phyloP scores from a whole-genome alignment of 495 filamentous ascomycete species.

The Penicillium soppii region DNA sequence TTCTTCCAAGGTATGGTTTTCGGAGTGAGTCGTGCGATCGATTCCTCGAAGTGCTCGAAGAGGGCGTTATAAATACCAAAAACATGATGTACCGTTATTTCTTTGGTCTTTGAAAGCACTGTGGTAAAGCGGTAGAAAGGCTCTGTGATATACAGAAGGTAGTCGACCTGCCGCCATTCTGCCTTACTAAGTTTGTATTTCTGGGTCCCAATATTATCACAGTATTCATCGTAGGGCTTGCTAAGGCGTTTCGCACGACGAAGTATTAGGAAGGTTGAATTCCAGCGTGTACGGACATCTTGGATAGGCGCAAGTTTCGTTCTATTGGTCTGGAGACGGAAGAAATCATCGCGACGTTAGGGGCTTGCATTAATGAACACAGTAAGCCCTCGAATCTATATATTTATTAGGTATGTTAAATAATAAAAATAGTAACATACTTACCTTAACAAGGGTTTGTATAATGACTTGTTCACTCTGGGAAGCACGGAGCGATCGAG shows the following conservation, averaged over 20 bases:
- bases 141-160: conserved; percentile 12
- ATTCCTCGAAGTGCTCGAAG: conserved; percentile 8
- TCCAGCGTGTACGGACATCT: conserved; percentile 17
- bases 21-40: background rate
- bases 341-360: conserved; percentile 9
- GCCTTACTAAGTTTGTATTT: conserved; percentile 7
- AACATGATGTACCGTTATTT: conserved; percentile 16
- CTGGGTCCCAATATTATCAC: background rate
- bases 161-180: conserved; percentile 22
- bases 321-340: conserved; percentile 5
- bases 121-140: conserved; percentile 15
- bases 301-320: conserved; percentile 20
- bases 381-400: conserved; percentile 12
- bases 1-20: conserved; percentile 12
- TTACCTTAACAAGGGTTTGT: conserved; percentile 14
- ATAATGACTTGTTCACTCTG: conserved; percentile 6
- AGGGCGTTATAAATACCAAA: conserved; percentile 20
- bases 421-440: background rate
- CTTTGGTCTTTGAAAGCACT: conserved; percentile 12
- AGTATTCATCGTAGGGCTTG: conserved; percentile 11
- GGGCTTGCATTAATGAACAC: conserved; percentile 17
- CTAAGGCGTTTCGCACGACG: conserved; percentile 11
- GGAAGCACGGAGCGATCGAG: background rate
- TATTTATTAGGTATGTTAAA: background rate
- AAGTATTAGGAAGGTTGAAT: no score